Conservation (phyloP, 2,329 filamentous ascomycete genomes). For the Penicillium sp. region DNA sequence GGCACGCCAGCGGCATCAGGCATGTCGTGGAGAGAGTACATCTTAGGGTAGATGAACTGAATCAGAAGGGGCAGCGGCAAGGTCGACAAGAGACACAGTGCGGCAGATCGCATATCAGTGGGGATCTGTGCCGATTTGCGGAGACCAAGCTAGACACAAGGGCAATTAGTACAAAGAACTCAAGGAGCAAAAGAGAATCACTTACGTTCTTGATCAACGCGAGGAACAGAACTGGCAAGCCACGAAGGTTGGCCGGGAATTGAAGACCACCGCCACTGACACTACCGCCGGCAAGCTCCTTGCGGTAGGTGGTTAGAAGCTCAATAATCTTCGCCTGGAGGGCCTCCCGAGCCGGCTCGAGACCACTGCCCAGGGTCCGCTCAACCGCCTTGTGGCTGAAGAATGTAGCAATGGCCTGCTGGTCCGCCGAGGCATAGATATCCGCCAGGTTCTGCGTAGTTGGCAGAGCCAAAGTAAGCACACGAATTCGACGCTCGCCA, state of each 20-base stretch:
- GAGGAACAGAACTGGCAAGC: constrained; percentile 82
- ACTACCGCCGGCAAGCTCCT: constrained; percentile 91
- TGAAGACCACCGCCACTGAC: constrained; percentile 88
- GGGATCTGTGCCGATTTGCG: constrained; percentile 91
- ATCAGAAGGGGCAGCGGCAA: constrained; percentile 82
- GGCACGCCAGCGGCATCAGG: constrained; percentile 84
- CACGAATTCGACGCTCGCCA: constrained; percentile 88
- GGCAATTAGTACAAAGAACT: constrained; percentile 19
- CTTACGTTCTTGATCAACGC: constrained; percentile 91
- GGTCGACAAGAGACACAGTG: constrained; percentile 88
- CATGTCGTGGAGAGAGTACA: constrained; percentile 93
- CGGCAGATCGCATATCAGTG: constrained; percentile 86
- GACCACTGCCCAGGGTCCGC: constrained; percentile 71
- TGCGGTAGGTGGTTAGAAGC: constrained; percentile 89
- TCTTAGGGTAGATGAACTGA: constrained; percentile 81
- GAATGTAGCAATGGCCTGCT: constrained; percentile 85
- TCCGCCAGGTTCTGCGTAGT: constrained; percentile 88
- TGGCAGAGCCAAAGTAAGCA: constrained; percentile 86
- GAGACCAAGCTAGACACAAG: constrained; percentile 56
- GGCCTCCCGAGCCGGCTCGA: constrained; percentile 86
- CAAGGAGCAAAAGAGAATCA: constrained; percentile 10
- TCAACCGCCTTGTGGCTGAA: constrained; percentile 98
- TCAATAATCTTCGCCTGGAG: constrained; percentile 88
- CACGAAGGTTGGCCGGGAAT: constrained; percentile 86
- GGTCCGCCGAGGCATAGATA: constrained; percentile 90